Conservation (phyloP, 2,329 filamentous ascomycete species). For the Saccharata proteae region DNA sequence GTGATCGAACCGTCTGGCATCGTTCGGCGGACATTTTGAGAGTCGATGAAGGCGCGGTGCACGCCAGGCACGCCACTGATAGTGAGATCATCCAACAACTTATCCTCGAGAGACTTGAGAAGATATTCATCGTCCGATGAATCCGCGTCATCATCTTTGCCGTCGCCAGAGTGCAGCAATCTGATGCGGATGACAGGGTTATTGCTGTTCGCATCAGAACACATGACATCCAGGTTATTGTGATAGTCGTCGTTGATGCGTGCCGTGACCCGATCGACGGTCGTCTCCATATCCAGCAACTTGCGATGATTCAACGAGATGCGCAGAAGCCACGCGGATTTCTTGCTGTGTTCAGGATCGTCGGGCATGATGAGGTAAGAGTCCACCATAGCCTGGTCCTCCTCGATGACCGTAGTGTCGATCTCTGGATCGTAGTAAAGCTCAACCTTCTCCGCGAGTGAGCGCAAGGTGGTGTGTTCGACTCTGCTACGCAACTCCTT, state of each 20-base stretch:
- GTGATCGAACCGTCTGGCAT: constrained; percentile 62
- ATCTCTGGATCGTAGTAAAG: constrained; percentile 97
- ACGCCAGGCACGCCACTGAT: constrained; percentile 84
- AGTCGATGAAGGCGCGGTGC: constrained; percentile 82
- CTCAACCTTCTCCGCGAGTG: constrained; percentile 82
- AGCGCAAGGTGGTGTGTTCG: constrained; percentile 87
- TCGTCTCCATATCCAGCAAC: constrained; percentile 86
- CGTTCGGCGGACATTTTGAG: constrained; percentile 27
- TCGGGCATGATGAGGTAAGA: constrained; percentile 94
- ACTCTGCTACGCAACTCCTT: constrained; percentile 79
- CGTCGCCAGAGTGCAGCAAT: constrained; percentile 48
- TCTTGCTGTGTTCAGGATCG: constrained; percentile 49
- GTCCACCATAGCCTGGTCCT: constrained; percentile 87
- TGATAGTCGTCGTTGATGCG: constrained; percentile 84
- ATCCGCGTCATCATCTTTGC: constrained; percentile 58
- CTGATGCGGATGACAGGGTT: constrained; percentile 89
- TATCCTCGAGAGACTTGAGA: constrained; percentile 79
- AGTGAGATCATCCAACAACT: constrained; percentile 81
- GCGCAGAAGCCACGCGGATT: constrained; percentile 92
- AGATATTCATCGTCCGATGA: constrained; percentile 54
- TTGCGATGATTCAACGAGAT: constrained; percentile 88
- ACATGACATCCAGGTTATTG: constrained; percentile 78
- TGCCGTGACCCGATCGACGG: constrained; percentile 78
- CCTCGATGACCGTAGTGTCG: constrained; percentile 69
- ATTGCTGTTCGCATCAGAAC: constrained; percentile 96